Base-by-base conservation (phyloP, 306 rosid genomes). In the Astragalus glycyphyllos region DNA sequence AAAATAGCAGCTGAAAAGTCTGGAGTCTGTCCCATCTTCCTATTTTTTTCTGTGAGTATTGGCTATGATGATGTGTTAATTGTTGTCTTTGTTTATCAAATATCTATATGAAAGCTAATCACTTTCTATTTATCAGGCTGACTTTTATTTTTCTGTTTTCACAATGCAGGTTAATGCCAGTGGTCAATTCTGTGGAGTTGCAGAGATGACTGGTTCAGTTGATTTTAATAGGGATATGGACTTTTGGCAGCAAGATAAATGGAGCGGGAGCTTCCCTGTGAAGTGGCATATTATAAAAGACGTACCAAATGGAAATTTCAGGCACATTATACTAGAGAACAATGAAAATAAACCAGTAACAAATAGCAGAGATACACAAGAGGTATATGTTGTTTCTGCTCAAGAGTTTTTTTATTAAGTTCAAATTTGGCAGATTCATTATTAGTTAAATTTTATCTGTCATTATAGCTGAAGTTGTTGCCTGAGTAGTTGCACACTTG, bases 181-280 rank as follows among this genome's bases (percentile, higher is more conserved):
- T 48, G 98, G 96, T 60, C 98, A 93, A 65, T 93, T 93, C 64
- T 90, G 98, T 45, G 97, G 98, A 20, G 86, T 90, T 13, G 97
- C 94, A 0, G 97, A 93, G 88, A 93, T 93, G 93, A 64, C 68
- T 65, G 96, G 97, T 23, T 76, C 86, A 3, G 94, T 90, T 62
- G 98, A 93, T 75, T 90, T 87, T 77, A 72, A 77, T 64, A 88
- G 71, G 84, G 96, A 93, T 75, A 87, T 93, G 98, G 96, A 88
- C 83, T 93, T 93, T 66, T 93, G 98, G 97, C 98, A 93, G 87
- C 98, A 93, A 78, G 97, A 90, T 79, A 93, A 93, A 83, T 93
- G 98, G 98, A 88, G 84, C 81, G 98, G 98, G 38, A 88, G 92
- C 88, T 93, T 93, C 79, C 89, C 94, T 84, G 94, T 93, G 6